phyloP scores from a whole-genome alignment of 345 rosid species.

The Populus nigra region DNA sequence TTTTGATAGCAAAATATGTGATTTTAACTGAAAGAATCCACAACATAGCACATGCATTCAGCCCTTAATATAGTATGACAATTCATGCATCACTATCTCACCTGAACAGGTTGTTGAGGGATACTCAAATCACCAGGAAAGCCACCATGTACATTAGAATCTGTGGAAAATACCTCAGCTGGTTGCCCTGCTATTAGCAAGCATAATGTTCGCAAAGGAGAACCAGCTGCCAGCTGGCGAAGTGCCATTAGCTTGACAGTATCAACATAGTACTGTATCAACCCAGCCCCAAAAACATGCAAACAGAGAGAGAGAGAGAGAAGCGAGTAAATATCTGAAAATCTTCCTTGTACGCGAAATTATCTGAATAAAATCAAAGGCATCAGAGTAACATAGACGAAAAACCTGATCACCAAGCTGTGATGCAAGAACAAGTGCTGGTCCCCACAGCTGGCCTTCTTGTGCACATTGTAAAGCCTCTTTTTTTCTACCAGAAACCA shows the following conservation, averaged over 20 bases:
- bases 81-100: conserved; percentile 25
- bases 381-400: conserved; percentile 12
- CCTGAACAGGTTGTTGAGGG: conserved; percentile 61
- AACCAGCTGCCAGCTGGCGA: conserved; percentile 82
- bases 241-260: conserved; percentile 98
- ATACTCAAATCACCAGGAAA: conserved; percentile 37
- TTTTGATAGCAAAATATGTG: background rate
- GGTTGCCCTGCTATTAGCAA: conserved; percentile 96
- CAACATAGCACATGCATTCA: background rate
- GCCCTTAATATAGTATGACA: background rate
- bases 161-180: conserved; percentile 74
- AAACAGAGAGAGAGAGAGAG: conserved; percentile 11
- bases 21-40: background rate
- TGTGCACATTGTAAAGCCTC: conserved; percentile 86
- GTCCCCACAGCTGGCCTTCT: conserved; percentile 98
- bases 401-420: conserved; percentile 94
- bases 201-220: conserved; percentile 95
- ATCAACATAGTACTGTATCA: conserved; percentile 80
- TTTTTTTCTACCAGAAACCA: conserved; percentile 86
- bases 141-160: conserved; percentile 27
- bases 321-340: background rate
- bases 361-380: conserved; percentile 1
- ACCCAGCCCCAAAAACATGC: conserved; percentile 8
- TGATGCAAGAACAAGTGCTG: conserved; percentile 91
- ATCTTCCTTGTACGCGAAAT: conserved; percentile 10